Conservation (phyloP, 2,329 filamentous ascomycete genomes). For the Colletotrichum limetticola region DNA sequence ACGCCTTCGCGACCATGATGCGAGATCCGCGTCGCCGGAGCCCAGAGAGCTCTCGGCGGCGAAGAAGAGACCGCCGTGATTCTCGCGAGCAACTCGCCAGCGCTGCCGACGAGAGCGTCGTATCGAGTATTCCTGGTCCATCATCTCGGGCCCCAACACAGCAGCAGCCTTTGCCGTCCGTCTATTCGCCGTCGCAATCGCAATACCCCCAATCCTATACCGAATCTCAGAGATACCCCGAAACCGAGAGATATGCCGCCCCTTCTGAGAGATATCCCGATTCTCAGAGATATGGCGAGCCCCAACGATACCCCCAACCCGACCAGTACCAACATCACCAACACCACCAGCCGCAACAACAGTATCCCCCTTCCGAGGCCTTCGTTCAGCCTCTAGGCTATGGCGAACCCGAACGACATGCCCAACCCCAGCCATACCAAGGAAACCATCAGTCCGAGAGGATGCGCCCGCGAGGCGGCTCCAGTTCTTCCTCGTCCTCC, state of each 20-base stretch:
- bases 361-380: slow-evolving; percentile 16
- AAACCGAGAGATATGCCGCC: slow-evolving; percentile 14
- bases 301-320: slow-evolving; percentile 31
- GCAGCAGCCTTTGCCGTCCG: slow-evolving; percentile 8
- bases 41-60: slow-evolving; percentile 64
- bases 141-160: slow-evolving; percentile 7
- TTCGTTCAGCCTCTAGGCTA: slow-evolving; percentile 15
- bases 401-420: slow-evolving; percentile 23
- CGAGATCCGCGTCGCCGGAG: slow-evolving; percentile 66
- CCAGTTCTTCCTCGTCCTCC: slow-evolving; percentile 55
- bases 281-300: slow-evolving; percentile 22
- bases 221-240: slow-evolving; percentile 36
- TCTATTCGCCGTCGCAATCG: slow-evolving; percentile 39
- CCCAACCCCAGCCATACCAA: slow-evolving; percentile 22
- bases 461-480: slow-evolving; percentile 44
- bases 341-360: slow-evolving; percentile 30
- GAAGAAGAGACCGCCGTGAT: slow-evolving; percentile 43
- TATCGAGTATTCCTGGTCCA: slow-evolving; percentile 23
- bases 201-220: slow-evolving; percentile 37
- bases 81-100: slow-evolving; percentile 31
- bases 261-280: slow-evolving; percentile 22
- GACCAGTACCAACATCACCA: slow-evolving; percentile 33
- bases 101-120: slow-evolving; percentile 1
- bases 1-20: slow-evolving; percentile 57
- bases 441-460: slow-evolving; percentile 26